Base-by-base conservation (phyloP, 2,329 filamentous ascomycete species). In the Alternaria brassicae region DNA sequence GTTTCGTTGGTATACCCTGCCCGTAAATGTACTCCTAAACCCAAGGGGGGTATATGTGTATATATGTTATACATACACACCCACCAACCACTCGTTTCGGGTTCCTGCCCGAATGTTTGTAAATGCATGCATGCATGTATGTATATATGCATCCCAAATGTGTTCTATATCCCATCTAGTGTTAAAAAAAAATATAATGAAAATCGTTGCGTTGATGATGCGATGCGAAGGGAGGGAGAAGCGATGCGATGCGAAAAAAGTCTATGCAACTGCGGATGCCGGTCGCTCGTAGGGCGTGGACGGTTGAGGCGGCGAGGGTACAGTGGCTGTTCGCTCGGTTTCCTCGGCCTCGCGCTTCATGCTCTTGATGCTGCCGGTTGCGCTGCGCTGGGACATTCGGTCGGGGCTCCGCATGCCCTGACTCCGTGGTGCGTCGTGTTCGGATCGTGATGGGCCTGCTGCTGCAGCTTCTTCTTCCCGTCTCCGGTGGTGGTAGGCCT, bases 331-430 rank as follows among this genome's bases (percentile, higher is more conserved):
- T 34, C 69, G 66, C 34, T 72, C 69, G 21, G 58, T 58, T 17
- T 76, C 74, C 45, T 73, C 71, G 23, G 65, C 65, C 51, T 76
- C 74, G 56, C 72, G 70, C 51, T 73, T 75, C 67, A 74, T 61
- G 61, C 75, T 76, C 58, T 72, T 72, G 47, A 74, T 66, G 51
- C 75, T 77, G 27, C 73, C 72, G 8, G 72, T 71, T 6, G 61
- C 71, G 60, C 75, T 77, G 37, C 65, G 72, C 53, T 76, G 75
- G 7, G 75, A 77, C 41, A 66, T 56, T 27, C 73, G 62, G 61
- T 77, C 75, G 10, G 75, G 75, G 44, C 74, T 77, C 58, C 68
- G 63, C 34, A 70, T 69, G 37, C 69, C 71, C 45, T 68, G 70
- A 42, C 72, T 76, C 12, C 66, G 69, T 34, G 67, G 69, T 34